Percentiles rank a stretch among this genome's conserved stretches.
Evolutionary conservation across 108 stramenopile genomes (phyloP).

Genomic region (Skeletonema costatum): DNA sequence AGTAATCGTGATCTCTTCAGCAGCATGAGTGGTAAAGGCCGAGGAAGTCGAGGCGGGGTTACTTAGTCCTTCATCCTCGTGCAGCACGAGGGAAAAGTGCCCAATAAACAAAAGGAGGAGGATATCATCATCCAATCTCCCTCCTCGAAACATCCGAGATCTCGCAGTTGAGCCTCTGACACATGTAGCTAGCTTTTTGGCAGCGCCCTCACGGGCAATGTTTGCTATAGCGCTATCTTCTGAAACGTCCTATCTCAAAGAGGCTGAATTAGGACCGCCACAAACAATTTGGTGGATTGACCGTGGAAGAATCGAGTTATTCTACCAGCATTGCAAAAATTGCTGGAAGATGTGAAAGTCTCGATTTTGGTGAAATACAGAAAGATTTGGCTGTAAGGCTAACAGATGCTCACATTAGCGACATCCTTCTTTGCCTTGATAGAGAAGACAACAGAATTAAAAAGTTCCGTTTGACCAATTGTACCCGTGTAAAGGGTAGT

Average conservation of each 20-base stretch:
- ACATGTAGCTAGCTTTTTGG: neutral
- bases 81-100: too few species aligned
- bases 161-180: neutral
- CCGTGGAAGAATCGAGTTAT: too few species aligned
- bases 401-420: neutral
- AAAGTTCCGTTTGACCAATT: neutral
- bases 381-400: neutral
- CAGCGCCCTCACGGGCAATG: neutral
- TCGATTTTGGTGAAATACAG: neutral
- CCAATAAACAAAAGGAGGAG: too few species aligned
- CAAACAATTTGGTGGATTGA: neutral
- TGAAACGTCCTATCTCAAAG: too few species aligned
- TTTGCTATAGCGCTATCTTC: neutral
- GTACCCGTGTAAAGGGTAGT: neutral
- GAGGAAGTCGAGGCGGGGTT: too few species aligned
- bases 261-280: neutral
- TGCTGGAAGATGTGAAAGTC: neutral
- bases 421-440: neutral
- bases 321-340: neutral
- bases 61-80: too few species aligned
- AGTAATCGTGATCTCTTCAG: too few species aligned
- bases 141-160: neutral
- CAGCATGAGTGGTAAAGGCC: too few species aligned
- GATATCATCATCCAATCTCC: too few species aligned
- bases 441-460: neutral